Conservation (phyloP, 2,329 filamentous ascomycete species). For the Clonostachys chloroleuca region DNA sequence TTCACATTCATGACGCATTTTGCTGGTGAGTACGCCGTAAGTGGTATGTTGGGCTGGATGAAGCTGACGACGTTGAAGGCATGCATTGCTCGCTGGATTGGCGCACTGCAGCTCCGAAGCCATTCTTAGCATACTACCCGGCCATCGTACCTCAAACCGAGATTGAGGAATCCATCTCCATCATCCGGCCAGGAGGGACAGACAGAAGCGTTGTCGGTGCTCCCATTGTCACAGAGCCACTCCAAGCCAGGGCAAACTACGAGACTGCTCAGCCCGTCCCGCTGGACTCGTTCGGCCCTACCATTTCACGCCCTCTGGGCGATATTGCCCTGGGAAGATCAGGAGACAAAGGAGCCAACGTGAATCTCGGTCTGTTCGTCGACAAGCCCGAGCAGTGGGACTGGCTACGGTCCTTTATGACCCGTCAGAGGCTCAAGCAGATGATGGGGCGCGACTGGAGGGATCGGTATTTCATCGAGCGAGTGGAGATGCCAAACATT, state of each 20-base stretch:
- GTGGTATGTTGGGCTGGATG: not conserved
- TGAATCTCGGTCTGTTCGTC: conserved; percentile 40
- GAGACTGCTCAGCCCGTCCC: conserved; percentile 8
- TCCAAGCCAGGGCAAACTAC: conserved; percentile 8
- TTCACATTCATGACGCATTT: conserved; percentile 36
- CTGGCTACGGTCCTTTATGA: conserved; percentile 37
- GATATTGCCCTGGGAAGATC: conserved; percentile 21
- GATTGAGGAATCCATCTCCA: conserved; percentile 20
- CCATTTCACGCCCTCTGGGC: conserved; percentile 14
- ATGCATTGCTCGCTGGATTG: conserved; percentile 35
- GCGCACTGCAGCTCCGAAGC: conserved; percentile 24
- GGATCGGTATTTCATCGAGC: conserved; percentile 28
- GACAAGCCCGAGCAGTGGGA: conserved; percentile 34
- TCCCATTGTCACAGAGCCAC: conserved; percentile 3
- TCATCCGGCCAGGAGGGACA: conserved; percentile 7
- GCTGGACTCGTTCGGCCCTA: conserved; percentile 10
- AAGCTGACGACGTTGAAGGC: conserved; percentile 15
- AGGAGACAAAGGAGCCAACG: conserved; percentile 35
- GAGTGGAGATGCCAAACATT: conserved; percentile 39
- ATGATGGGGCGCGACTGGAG: conserved; percentile 26
- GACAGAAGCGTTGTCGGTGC: conserved; percentile 7
- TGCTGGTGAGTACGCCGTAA: conserved; percentile 4
- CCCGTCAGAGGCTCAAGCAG: conserved; percentile 23
- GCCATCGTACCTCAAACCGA: conserved; percentile 14
- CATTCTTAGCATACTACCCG: conserved; percentile 13